Evolutionary conservation across 371 early-diverging fungal species (phyloP), one percentile per base, ranked within the genome.

Genomic region (Apophysomyces elegans): DNA sequence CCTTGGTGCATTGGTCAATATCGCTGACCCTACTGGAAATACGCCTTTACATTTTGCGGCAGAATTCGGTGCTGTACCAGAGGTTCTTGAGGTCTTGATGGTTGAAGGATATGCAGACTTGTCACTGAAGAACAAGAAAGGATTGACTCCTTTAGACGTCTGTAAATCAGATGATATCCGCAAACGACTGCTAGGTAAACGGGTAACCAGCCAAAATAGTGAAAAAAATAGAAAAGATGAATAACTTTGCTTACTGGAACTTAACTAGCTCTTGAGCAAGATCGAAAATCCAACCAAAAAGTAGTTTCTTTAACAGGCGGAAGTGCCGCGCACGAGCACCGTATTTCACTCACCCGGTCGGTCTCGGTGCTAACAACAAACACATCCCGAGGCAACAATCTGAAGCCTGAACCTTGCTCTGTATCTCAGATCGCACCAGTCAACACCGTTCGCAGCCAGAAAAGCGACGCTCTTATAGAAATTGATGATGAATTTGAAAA

Each of bases 41-140:
- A 86, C 87, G 8, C 88, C 90, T 21, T 58, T 89, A n/a, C 90
- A 90, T 68, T 87, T 88, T 68, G 90, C 90, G 18, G 85, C 84
- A 5, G 85, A 86, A 63, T 86, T 83, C 65, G 86, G 87, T 7
- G 79, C 81, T 13, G 79, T 87, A 0, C 63, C 76, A 26, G 86
- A 87, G 62, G 87, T 87, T 0, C 69, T 87, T 3, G 75, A 79
- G 16, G 84, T 86, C 4, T 60, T 87, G 37, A 65, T 83, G 38
- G 35, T 79, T 35, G 83, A 84, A 57, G 84, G 80, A 7, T 68
- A 75, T 16, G 85, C 85, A 4, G 80, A 82, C 62, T 66, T 85
- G 41, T 66, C 66, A 12, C 64, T 75, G 26, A 80, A 83, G 37
- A 85, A 87, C 64, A 83, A 80, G 59, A 87, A 82, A 35, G 81